Percentiles rank a stretch among this genome's conserved stretches.
Evolutionary conservation across 108 stramenopile species (phyloP).

Genomic region (Nitzschia sp.): DNA sequence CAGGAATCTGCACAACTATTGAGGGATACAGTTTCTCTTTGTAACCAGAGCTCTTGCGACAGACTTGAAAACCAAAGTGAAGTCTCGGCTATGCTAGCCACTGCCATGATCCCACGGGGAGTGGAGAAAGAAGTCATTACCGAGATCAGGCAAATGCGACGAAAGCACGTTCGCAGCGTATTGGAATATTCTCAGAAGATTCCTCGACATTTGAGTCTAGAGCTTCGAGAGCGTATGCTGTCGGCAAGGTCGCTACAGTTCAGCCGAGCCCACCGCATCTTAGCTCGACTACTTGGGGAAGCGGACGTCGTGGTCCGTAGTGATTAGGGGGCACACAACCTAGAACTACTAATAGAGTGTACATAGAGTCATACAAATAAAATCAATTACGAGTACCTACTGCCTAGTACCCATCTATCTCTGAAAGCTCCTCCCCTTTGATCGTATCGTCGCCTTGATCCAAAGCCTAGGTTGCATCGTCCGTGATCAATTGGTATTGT

Average conservation of each 20-base stretch:
- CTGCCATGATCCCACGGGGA: background rate
- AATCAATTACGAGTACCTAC: no score
- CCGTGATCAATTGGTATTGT: no score
- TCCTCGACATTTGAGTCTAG: background rate
- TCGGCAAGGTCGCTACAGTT: slow-evolving; percentile 11
- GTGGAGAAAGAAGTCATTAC: slow-evolving; percentile 3
- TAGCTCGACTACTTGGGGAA: slow-evolving; percentile 4
- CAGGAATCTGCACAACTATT: background rate
- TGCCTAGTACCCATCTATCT: no score
- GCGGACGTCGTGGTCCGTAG: background rate
- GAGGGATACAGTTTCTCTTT: background rate
- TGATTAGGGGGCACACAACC: no score
- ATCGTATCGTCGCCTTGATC: no score
- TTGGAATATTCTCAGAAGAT: slow-evolving; percentile 7
- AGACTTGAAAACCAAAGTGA: background rate
- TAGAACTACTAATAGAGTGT: no score
- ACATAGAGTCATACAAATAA: no score
- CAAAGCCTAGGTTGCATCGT: no score
- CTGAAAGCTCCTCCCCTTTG: no score
- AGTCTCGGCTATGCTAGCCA: background rate
- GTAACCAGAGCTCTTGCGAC: slow-evolving; percentile 8
- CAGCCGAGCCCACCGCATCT: slow-evolving; percentile 7
- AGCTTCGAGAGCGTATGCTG: slow-evolving; percentile 9
- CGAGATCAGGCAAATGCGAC: background rate
- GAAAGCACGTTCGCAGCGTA: slow-evolving; percentile 2